These are phyloP conservation scores for Aspergillus novoparasiticus DNA, from an alignment of 2,329 filamentous ascomycete species.

Conservation along the genomic window DNA sequence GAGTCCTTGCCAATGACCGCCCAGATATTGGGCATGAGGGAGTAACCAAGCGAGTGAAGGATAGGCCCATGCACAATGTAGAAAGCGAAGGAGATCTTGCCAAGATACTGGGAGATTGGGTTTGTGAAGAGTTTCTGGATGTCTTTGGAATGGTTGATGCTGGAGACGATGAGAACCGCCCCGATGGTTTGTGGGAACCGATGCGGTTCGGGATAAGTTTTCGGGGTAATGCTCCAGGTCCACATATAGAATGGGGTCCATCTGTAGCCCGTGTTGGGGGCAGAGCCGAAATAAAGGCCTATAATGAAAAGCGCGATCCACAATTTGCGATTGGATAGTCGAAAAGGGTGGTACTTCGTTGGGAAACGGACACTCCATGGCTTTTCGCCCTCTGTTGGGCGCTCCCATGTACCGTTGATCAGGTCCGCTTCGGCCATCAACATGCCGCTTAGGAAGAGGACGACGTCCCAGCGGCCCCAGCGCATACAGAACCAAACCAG, in stretches of 20 bases:
- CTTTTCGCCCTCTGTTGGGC: slow-evolving; percentile 20
- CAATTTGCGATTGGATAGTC: slow-evolving; percentile 32
- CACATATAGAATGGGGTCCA: slow-evolving; percentile 47
- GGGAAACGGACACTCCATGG: slow-evolving; percentile 20
- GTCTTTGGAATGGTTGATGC: slow-evolving; percentile 43
- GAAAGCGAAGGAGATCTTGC: slow-evolving; percentile 51
- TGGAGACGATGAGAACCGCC: slow-evolving; percentile 45
- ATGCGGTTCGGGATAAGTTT: slow-evolving; percentile 45
- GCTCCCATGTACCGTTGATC: slow-evolving; percentile 41
- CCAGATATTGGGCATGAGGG: slow-evolving; percentile 47
- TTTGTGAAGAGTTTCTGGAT: slow-evolving; percentile 47
- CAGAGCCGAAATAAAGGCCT: slow-evolving; percentile 47
- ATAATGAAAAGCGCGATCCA: slow-evolving; percentile 43
- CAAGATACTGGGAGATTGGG: slow-evolving; percentile 48
- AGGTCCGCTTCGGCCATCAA: slow-evolving; percentile 48
- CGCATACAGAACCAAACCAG: slow-evolving; percentile 45
- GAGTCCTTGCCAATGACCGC: slow-evolving; percentile 42
- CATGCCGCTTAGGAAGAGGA: slow-evolving; percentile 46
- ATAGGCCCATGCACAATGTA: slow-evolving; percentile 52
- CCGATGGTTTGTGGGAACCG: slow-evolving; percentile 49
- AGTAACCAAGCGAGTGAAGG: slow-evolving; percentile 47
- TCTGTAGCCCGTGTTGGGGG: slow-evolving; percentile 42
- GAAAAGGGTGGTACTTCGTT: slow-evolving; percentile 16
- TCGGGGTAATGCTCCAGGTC: slow-evolving; percentile 42
- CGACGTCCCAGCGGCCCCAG: slow-evolving; percentile 48